Conservation (phyloP, 2,329 filamentous ascomycete species). For the Epicoccum nigrum region DNA sequence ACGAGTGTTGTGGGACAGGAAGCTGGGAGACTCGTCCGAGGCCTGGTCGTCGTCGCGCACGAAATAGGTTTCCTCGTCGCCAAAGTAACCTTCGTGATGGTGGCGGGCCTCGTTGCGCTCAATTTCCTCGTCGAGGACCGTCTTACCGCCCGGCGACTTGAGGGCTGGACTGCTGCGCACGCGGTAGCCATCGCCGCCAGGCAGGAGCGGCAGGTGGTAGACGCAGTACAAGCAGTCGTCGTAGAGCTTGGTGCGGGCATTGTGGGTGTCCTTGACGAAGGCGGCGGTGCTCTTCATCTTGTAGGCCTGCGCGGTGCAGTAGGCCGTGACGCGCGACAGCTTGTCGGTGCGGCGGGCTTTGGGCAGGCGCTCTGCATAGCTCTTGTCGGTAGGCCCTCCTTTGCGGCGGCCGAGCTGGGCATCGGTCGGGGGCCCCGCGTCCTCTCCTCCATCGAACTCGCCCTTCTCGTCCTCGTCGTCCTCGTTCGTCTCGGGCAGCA, state of each 20-base stretch:
- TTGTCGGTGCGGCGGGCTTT: conserved; percentile 88
- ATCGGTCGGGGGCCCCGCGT: conserved; percentile 68
- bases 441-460: conserved; percentile 60
- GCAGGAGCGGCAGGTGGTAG: conserved; percentile 88
- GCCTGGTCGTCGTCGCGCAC: conserved; percentile 41
- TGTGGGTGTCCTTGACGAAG: conserved; percentile 86
- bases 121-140: conserved; percentile 91
- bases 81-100: conserved; percentile 90
- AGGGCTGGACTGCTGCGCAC: conserved; percentile 88
- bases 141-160: conserved; percentile 92
- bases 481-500: conserved; percentile 78
- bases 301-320: conserved; percentile 93
- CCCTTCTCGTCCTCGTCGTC: conserved; percentile 61
- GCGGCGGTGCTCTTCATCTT: conserved; percentile 87
- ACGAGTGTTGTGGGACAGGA: conserved; percentile 11
- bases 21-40: conserved; percentile 20
- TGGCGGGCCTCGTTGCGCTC: conserved; percentile 89
- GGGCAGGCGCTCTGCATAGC: conserved; percentile 89
- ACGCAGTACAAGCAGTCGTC: conserved; percentile 97
- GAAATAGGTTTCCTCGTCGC: conserved; percentile 68
- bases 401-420: conserved; percentile 68
- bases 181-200: conserved; percentile 84
- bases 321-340: conserved; percentile 88
- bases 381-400: conserved; percentile 74
- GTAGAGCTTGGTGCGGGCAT: conserved; percentile 92